Conservation (phyloP, 1,284 basidiomycete genomes). For the Boletus sp. region DNA sequence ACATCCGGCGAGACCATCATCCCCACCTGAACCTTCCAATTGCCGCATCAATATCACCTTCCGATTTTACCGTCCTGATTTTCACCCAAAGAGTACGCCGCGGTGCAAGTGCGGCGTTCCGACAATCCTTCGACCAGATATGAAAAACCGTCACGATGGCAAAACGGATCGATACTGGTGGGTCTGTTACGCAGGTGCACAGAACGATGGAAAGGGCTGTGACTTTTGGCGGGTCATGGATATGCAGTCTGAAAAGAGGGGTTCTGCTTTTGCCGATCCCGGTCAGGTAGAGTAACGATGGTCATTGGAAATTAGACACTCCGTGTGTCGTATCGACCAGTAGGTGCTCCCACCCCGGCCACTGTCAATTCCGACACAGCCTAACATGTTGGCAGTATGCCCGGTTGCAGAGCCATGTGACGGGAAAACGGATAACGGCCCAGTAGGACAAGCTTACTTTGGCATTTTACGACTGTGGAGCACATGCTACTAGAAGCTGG, state of each 20-base stretch:
- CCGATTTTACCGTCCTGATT: slow-evolving; percentile 85
- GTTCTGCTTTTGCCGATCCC: slow-evolving; percentile 39
- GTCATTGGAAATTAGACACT: slow-evolving; percentile 29
- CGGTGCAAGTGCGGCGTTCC: slow-evolving; percentile 80
- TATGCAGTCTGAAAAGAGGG: slow-evolving; percentile 68
- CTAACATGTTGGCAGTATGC: not conserved
- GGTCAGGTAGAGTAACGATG: not conserved
- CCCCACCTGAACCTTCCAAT: slow-evolving; percentile 49
- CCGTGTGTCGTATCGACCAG: slow-evolving; percentile 29
- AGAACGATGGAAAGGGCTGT: slow-evolving; percentile 84
- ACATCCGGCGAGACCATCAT: slow-evolving; percentile 32
- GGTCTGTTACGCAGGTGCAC: slow-evolving; percentile 78
- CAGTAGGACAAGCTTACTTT: not conserved
- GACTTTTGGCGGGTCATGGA: slow-evolving; percentile 80
- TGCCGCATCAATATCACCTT: slow-evolving; percentile 88
- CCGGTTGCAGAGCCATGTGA: not conserved
- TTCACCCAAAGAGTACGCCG: slow-evolving; percentile 63
- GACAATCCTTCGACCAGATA: slow-evolving; percentile 72
- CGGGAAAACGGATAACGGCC: not conserved
- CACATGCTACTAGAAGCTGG: not conserved
- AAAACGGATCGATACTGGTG: slow-evolving; percentile 73
- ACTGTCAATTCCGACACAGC: slow-evolving; percentile 2
- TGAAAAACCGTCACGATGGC: slow-evolving; percentile 59
- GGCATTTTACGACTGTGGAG: not conserved
- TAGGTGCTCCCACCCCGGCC: slow-evolving; percentile 1